Evolutionary conservation across 805 yeast species (phyloP).

Genomic region (Vanderwaltozyma yarrowii): DNA sequence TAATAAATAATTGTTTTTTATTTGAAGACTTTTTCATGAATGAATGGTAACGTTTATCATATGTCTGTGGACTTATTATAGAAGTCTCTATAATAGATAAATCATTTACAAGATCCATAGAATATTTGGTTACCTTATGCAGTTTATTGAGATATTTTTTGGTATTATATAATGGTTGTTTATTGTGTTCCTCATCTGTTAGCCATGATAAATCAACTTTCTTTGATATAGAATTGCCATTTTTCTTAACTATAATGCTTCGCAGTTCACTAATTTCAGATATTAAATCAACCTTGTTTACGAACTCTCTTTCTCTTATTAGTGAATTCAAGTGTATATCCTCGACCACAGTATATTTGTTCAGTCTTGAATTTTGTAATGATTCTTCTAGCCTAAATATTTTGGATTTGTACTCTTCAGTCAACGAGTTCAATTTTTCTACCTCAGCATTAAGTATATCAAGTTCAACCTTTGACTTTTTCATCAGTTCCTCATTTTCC

Average conservation of each 20-base stretch:
- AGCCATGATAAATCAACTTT: too few relatives aligned
- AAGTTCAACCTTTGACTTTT: constrained; percentile 4
- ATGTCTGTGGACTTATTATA: too few relatives aligned
- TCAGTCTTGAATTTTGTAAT: constrained; percentile 1
- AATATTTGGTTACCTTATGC: too few relatives aligned
- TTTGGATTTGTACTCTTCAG: too few relatives aligned
- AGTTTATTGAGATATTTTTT: too few relatives aligned
- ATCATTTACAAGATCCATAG: too few relatives aligned
- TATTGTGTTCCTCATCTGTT: too few relatives aligned
- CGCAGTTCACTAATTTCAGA: constrained; percentile 34
- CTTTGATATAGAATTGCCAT: too few relatives aligned
- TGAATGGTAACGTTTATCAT: too few relatives aligned
- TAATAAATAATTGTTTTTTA: not conserved
- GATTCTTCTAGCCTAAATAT: too few relatives aligned
- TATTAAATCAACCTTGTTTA: constrained; percentile 30
- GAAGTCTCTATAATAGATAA: too few relatives aligned
- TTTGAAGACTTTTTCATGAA: not conserved
- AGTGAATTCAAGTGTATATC: constrained; percentile 14
- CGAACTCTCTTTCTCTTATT: constrained; percentile 23
- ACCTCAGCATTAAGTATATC: constrained; percentile 9
- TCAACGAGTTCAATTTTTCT: constrained; percentile 14
- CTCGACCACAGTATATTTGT: constrained; percentile 27
- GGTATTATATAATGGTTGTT: too few relatives aligned
- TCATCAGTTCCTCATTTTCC: not conserved
- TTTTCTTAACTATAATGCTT: not conserved